Base-by-base conservation (phyloP, 1,139 yeast genomes). In the Meyerozyma guilliermondii region DNA sequence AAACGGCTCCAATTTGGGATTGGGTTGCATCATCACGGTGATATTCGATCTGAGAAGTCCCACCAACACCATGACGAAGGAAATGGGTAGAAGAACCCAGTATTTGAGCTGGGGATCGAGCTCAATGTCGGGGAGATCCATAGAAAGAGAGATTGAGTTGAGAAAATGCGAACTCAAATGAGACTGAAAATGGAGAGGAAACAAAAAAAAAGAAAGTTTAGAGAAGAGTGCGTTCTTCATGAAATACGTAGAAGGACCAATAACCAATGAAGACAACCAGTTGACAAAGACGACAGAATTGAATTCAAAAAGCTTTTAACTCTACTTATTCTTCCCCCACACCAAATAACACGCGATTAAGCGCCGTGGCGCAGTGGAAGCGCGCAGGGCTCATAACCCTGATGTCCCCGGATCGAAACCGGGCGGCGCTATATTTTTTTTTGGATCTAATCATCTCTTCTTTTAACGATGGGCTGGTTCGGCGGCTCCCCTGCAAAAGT, bases 371-470 rank as follows among this genome's bases (percentile, higher is more conserved):
- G 95, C 95, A 87, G 95, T 81, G 95, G 95, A 85, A 87, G 95
- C 95, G 95, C 94, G 95, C 95, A 84, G 95, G 94, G 94, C 94
- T 85, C 94, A 87, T 88, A 88, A 88, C 96, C 96, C 96, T 87
- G 95, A 87, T 84, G 96, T 87, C 96, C 94, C 82, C 76, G 94
- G 96, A 88, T 88, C 96, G 96, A 88, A 87, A 88, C 96, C 91
- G 76, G 83, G 94, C 92, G 86, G 86, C 94, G 96, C 96, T 87
- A 87, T 38, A n/a, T n/a, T n/a, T n/a, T 34, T 33, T 40, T 39
- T 42, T 41, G 28, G 22, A 20, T 20, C 22, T 20, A 20, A 6
- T 20, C 14, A 11, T 7, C 36, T 9, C 14, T 10, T 33, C 35
- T 18, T 20, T 20, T 8, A 9, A 33, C 24, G 9, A 50, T 50